Percentiles rank a stretch among this genome's conserved stretches.
Conservation (phyloP, 495 filamentous ascomycete genomes). For the Penicillium canariense region DNA sequence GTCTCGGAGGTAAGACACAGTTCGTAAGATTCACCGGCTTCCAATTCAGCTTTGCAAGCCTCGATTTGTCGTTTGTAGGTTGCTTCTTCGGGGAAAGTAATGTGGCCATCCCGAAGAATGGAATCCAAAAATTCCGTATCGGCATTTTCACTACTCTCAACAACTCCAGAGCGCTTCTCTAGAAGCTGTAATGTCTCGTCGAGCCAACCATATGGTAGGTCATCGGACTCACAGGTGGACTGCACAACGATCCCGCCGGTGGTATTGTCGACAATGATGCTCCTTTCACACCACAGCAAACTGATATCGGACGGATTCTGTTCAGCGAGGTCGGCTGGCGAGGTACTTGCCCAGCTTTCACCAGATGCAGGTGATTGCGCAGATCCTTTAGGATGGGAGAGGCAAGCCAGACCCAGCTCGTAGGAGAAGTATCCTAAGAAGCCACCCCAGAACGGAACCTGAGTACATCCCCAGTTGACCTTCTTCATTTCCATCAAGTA, state of each 20-base stretch:
- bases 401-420: slow-evolving; percentile 68
- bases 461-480: slow-evolving; percentile 38
- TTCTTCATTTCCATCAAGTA: slow-evolving; percentile 55
- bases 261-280: slow-evolving; percentile 75
- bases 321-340: slow-evolving; percentile 8
- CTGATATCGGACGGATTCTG: slow-evolving; percentile 67
- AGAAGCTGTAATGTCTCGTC: slow-evolving; percentile 30
- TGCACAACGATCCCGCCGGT: slow-evolving; percentile 64
- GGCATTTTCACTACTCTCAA: slow-evolving; percentile 2
- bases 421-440: slow-evolving; percentile 90
- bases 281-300: slow-evolving; percentile 74
- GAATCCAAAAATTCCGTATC: slow-evolving; percentile 31
- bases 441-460: slow-evolving; percentile 77
- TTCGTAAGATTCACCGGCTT: slow-evolving; percentile 86
- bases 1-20: slow-evolving; percentile 83
- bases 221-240: slow-evolving; percentile 41
- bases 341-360: not conserved
- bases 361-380: not conserved
- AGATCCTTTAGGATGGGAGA: slow-evolving; percentile 34
- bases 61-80: slow-evolving; percentile 64
- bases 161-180: not conserved
- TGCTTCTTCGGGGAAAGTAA: slow-evolving; percentile 47
- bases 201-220: slow-evolving; percentile 38
- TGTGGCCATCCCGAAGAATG: slow-evolving; percentile 29
- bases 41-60: slow-evolving; percentile 68